phyloP scores from a whole-genome alignment of 768 basidiomycete genomes.

The Pluteus cervinus region DNA sequence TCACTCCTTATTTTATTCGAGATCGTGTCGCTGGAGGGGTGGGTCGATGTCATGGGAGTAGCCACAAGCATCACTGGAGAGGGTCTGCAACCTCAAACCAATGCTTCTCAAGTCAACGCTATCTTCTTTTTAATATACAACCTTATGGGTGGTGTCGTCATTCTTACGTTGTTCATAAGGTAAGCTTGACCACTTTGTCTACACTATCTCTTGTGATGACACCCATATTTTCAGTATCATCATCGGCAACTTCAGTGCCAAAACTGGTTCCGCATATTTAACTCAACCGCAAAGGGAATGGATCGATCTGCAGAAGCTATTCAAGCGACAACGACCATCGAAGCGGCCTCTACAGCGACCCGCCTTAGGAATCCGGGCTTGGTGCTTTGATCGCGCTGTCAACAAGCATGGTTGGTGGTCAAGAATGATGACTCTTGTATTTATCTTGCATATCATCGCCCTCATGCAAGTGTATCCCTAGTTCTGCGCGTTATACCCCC shows the following conservation, averaged over 20 bases:
- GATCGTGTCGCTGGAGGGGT: conserved; percentile 93
- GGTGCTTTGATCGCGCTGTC: conserved; percentile 92
- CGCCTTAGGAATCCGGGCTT: conserved; percentile 46
- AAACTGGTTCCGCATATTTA: conserved; percentile 81
- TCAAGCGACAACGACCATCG: conserved; percentile 81
- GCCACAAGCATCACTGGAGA: conserved; percentile 72
- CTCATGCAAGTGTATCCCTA: conserved; percentile 58
- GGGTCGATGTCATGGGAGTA: conserved; percentile 88
- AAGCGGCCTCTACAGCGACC: conserved; percentile 70
- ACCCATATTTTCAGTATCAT: conserved; percentile 62
- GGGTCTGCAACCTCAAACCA: conserved; percentile 63
- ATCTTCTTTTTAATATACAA: conserved; percentile 93
- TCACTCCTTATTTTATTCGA: conserved; percentile 92
- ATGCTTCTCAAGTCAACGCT: conserved; percentile 75
- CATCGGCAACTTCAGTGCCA: conserved; percentile 86
- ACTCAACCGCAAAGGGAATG: conserved; percentile 88
- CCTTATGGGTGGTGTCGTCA: conserved; percentile 83
- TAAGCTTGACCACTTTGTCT: conserved; percentile 22
- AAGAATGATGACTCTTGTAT: conserved; percentile 69
- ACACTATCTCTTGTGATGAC: conserved; percentile 6
- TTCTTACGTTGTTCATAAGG: conserved; percentile 89
- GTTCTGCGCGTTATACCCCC: conserved; percentile 1
- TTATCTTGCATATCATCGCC: conserved; percentile 73
- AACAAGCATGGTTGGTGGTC: conserved; percentile 95
- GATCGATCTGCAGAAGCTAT: conserved; percentile 88